Evolutionary conservation across 1,284 basidiomycete genomes (phyloP).

Genomic region (Vanrija sp.): DNA sequence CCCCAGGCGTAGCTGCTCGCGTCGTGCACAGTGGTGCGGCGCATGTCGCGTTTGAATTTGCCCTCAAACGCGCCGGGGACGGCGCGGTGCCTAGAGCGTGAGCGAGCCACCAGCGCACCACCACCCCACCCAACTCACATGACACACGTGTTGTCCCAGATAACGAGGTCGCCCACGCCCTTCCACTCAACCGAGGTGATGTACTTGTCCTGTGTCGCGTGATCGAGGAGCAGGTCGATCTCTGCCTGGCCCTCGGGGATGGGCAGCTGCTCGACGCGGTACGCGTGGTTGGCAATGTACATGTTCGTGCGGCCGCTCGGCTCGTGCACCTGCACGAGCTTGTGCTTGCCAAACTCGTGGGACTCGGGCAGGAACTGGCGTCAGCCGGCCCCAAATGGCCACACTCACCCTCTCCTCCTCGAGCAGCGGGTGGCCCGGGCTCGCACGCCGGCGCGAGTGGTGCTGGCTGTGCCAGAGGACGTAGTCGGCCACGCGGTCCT

Average conservation of each 20-base stretch:
- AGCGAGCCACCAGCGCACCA: not conserved
- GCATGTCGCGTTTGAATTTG: conserved; percentile 24
- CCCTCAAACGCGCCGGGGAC: conserved; percentile 19
- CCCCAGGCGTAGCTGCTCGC: conserved; percentile 21
- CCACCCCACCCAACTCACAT: conserved; percentile 4
- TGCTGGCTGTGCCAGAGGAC: conserved; percentile 23
- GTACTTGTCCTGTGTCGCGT: conserved; percentile 20
- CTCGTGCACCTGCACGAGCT: conserved; percentile 26
- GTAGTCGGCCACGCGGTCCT: conserved; percentile 31
- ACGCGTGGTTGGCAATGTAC: conserved; percentile 29
- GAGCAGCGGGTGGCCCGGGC: conserved; percentile 17
- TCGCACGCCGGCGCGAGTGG: conserved; percentile 20
- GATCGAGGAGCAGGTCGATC: conserved; percentile 17
- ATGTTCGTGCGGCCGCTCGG: conserved; percentile 18
- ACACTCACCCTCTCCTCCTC: not conserved
- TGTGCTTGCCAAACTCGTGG: conserved; percentile 23
- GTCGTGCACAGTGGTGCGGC: conserved; percentile 25
- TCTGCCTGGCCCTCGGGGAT: conserved; percentile 20
- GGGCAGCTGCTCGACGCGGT: conserved; percentile 12
- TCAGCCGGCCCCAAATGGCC: not conserved
- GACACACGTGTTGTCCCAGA: conserved; percentile 28
- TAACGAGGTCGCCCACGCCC: conserved; percentile 18
- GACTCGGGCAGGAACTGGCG: conserved; percentile 2
- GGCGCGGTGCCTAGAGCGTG: conserved; percentile 16
- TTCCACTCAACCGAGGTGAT: conserved; percentile 15